These are phyloP conservation scores for Corchorus capsularis DNA, from an alignment of 345 rosid species.

Conservation along the genomic window DNA sequence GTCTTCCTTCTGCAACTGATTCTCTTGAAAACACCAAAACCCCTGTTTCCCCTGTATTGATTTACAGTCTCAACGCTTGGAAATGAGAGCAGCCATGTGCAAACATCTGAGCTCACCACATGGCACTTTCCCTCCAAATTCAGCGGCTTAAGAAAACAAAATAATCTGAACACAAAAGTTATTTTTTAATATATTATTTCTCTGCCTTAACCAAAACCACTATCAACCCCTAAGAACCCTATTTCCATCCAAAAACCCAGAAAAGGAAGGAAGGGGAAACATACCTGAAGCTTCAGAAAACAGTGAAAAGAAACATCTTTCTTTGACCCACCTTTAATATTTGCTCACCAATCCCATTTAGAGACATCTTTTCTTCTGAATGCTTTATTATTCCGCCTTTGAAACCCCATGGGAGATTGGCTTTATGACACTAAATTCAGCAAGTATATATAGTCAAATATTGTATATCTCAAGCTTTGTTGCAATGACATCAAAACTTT, in stretches of 20 bases:
- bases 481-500: slow-evolving; percentile 26
- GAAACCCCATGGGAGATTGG: neutral
- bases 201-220: slow-evolving; percentile 10
- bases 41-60: slow-evolving; percentile 26
- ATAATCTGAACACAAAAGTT: neutral
- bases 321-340: slow-evolving; percentile 7
- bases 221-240: slow-evolving; percentile 29
- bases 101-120: slow-evolving; percentile 55
- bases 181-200: slow-evolving; percentile 15
- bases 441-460: neutral
- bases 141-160: slow-evolving; percentile 15
- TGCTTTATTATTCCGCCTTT: slow-evolving; percentile 1
- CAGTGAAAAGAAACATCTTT: slow-evolving; percentile 6
- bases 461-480: neutral
- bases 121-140: slow-evolving; percentile 40
- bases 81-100: slow-evolving; percentile 62
- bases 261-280: neutral
- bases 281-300: slow-evolving; percentile 13
- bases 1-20: slow-evolving; percentile 33
- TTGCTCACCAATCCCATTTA: neutral
- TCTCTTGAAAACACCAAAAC: slow-evolving; percentile 46
- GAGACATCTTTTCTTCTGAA: slow-evolving; percentile 12
- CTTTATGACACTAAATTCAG: neutral
- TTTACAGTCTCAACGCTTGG: slow-evolving; percentile 51
- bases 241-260: slow-evolving; percentile 13